These are phyloP conservation scores for Camellia lanceoleosa DNA, from an alignment of 148 eudicot species.

Conservation along the genomic window DNA sequence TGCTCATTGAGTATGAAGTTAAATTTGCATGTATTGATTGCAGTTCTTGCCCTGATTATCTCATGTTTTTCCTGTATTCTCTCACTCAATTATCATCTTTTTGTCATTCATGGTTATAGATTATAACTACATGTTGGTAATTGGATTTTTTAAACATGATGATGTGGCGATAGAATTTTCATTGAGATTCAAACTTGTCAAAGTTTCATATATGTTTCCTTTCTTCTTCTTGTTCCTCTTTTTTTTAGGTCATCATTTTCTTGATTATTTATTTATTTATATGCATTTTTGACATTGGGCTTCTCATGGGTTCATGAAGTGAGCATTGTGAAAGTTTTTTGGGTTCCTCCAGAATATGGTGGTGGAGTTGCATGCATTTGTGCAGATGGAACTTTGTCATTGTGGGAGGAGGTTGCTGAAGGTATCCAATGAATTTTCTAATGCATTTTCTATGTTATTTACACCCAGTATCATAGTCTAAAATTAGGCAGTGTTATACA, in stretches of 20 bases:
- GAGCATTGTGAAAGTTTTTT: slow-evolving; percentile 66
- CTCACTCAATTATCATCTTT: too few relatives aligned
- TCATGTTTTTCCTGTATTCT: too few relatives aligned
- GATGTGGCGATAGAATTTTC: too few relatives aligned
- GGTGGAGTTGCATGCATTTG: slow-evolving; percentile 78
- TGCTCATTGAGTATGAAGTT: background rate
- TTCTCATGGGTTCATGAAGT: slow-evolving; percentile 46
- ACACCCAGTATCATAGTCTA: background rate
- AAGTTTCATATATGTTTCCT: too few relatives aligned
- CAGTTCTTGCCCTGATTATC: too few relatives aligned
- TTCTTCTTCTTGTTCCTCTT: background rate
- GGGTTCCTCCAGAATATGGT: slow-evolving; percentile 93
- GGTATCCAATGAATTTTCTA: slow-evolving; percentile 31
- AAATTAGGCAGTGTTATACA: background rate
- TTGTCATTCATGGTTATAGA: too few relatives aligned
- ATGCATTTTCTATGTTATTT: background rate
- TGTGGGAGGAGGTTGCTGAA: slow-evolving; percentile 88
- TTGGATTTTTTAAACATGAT: too few relatives aligned
- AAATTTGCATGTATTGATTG: too few relatives aligned
- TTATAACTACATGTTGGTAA: too few relatives aligned
- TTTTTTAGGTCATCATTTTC: background rate
- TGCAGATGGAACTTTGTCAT: slow-evolving; percentile 68
- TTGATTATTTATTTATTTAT: background rate
- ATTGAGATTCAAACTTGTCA: too few relatives aligned
- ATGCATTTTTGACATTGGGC: background rate